A percentile compares a stretch with the other conserved stretches of the same genome.
Evolutionary conservation across 768 basidiomycete species (phyloP).

Genomic region (Tylopilus sp.): DNA sequence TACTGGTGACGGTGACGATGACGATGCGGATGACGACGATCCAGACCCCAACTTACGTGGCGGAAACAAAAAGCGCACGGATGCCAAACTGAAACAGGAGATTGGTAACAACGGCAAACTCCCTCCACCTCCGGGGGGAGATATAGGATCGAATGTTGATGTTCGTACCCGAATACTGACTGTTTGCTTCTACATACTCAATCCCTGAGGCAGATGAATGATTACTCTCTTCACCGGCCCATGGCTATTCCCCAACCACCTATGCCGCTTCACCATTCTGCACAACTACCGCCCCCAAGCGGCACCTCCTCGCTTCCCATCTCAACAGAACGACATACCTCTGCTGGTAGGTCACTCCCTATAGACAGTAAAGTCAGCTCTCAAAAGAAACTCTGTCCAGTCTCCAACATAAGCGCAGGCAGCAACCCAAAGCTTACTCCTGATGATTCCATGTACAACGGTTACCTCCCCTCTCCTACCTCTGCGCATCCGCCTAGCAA

Average conservation of each 20-base stretch:
- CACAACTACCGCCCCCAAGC: slow-evolving; percentile 21
- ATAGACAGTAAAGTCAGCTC: slow-evolving; percentile 20
- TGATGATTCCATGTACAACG: slow-evolving; percentile 30
- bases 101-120: slow-evolving; percentile 22
- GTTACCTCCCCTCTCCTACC: slow-evolving; percentile 32
- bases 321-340: slow-evolving; percentile 33
- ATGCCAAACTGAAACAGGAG: slow-evolving; percentile 31
- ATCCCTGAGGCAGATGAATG: slow-evolving; percentile 18
- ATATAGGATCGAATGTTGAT: slow-evolving; percentile 23
- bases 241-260: slow-evolving; percentile 34
- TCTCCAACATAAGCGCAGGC: slow-evolving; percentile 16
- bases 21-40: slow-evolving; percentile 32
- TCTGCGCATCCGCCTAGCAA: slow-evolving; percentile 24
- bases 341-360: slow-evolving; percentile 32
- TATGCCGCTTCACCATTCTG: slow-evolving; percentile 29
- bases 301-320: slow-evolving; percentile 30
- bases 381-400: slow-evolving; percentile 33
- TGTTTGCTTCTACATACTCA: not conserved
- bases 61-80: slow-evolving; percentile 19
- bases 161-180: slow-evolving; percentile 14
- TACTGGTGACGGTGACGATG: slow-evolving; percentile 40
- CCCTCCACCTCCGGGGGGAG: slow-evolving; percentile 9
- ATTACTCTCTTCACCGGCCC: slow-evolving; percentile 29
- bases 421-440: slow-evolving; percentile 23
- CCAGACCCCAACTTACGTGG: slow-evolving; percentile 23